A percentile compares a stretch with the other conserved stretches of the same genome.
These are phyloP conservation scores for Helianthus tuberosus DNA, from an alignment of 129 eudicot species.

Conservation along the genomic window DNA sequence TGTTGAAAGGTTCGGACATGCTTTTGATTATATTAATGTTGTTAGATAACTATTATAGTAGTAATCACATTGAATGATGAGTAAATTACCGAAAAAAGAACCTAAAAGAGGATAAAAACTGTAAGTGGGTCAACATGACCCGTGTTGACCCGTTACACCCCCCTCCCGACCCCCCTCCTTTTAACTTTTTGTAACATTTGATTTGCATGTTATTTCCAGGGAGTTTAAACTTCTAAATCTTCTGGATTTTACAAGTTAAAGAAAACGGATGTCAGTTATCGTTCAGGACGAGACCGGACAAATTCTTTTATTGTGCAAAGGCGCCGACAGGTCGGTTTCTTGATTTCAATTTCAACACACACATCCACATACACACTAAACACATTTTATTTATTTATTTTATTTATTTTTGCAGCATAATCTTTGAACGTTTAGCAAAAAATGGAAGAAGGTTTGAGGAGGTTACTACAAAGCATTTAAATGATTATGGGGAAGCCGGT, in stretches of 20 bases:
- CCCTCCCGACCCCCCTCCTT: background rate
- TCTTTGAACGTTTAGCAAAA: conserved; percentile 79
- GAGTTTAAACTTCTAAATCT: conserved; percentile 88
- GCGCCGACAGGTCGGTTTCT: conserved; percentile 90
- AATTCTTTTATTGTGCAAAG: conserved; percentile 90
- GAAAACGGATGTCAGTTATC: conserved; percentile 96
- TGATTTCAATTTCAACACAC: background rate
- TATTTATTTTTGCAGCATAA: conserved; percentile 59
- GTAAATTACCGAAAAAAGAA: background rate
- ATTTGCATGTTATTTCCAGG: conserved; percentile 36
- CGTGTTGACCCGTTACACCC: background rate
- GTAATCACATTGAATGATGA: no score
- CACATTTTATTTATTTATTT: background rate
- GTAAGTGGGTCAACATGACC: conserved; percentile 2
- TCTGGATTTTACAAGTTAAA: conserved; percentile 93
- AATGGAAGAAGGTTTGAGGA: conserved; percentile 73
- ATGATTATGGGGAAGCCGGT: conserved; percentile 93
- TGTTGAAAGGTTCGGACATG: conserved; percentile 61
- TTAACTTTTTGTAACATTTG: conserved; percentile 4
- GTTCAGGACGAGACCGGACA: conserved; percentile 79
- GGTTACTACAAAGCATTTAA: conserved; percentile 78
- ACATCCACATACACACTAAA: background rate
- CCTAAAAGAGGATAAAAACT: background rate
- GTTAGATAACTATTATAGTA: no score
- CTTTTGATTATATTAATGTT: conserved; percentile 9